Percentiles rank a stretch among this genome's conserved stretches.
Evolutionary conservation across 202 grass and related monocot species (phyloP).

Genomic region (Elaeis oleifera): DNA sequence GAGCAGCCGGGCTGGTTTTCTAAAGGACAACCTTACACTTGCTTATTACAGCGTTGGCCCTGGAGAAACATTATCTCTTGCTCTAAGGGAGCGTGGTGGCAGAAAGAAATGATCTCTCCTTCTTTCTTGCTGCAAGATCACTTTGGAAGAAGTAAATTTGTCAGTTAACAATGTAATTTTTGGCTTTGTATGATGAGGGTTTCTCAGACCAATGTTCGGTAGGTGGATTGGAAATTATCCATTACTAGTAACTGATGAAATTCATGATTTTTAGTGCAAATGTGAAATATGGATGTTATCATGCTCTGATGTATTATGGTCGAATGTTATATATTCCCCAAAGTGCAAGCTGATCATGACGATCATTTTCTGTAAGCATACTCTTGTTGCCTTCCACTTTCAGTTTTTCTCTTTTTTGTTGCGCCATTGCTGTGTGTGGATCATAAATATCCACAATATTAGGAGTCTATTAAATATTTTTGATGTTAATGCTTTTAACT

Average conservation of each 20-base stretch:
- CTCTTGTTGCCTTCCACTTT: background rate
- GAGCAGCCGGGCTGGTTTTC: constrained; percentile 69
- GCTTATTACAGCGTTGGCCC: constrained; percentile 91
- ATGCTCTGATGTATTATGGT: background rate
- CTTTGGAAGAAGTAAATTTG: background rate
- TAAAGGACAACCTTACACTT: constrained; percentile 93
- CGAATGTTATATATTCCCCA: background rate
- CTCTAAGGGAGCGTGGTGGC: constrained; percentile 93
- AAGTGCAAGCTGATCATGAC: background rate
- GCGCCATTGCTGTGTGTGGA: background rate
- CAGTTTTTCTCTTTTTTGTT: background rate
- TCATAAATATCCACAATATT: constrained; percentile 1
- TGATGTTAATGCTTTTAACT: constrained; percentile 12
- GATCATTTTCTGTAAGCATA: background rate
- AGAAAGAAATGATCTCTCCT: constrained; percentile 71
- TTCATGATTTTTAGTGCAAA: background rate
- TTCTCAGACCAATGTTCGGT: background rate
- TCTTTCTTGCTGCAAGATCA: too few species aligned
- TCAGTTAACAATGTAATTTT: background rate
- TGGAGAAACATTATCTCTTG: constrained; percentile 59
- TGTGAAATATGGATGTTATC: background rate
- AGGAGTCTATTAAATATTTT: background rate
- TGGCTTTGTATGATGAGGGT: background rate
- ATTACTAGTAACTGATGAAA: background rate
- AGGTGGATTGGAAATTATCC: too few species aligned